Evolutionary conservation across 352 stramenopile species (phyloP), one percentile per base, ranked within the genome.

Genomic region (Vaucheria bursata): DNA sequence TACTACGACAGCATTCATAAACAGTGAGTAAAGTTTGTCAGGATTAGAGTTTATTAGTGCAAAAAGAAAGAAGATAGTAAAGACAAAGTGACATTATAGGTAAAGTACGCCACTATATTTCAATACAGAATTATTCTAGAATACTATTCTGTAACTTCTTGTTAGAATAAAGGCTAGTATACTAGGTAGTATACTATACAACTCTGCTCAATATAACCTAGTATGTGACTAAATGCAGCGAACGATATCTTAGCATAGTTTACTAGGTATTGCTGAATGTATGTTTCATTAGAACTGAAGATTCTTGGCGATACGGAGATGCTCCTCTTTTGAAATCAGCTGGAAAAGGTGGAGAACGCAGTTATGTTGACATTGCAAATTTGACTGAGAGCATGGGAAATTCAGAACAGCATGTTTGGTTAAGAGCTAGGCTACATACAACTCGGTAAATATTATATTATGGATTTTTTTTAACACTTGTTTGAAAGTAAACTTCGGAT

Each of bases 391-490:
- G 89, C 75, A 90, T 83, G 53, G 89, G 92, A 80, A 89, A 53
- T 71, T 65, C 78, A 71, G 77, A 59, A 34, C 83, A 97, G 80
- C 88, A 88, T 70, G 91, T 99, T 39, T 97, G 95, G 91, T 84
- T 99, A 40, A 90, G 96, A 35, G 95, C 90, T 49, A 87, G 96
- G 84, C 77, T 99, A 69, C 93, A 98, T 84, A 97, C 90, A 38
- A 94, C 96, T 75, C 37, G 77, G 69, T 81, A n/a, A n/a, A n/a
- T n/a, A n/a, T n/a, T n/a, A n/a, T n/a, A n/a, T n/a, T n/a, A n/a
- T n/a, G n/a, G n/a, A n/a, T n/a, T n/a, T n/a, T n/a, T n/a, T n/a
- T n/a, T n/a, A n/a, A 45, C 31, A 45, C 18, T 5, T 18, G 12
- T 92, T 5, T 50, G 39, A 12, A 50, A 50, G 5, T 5, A 5